Evolutionary conservation across 2,329 filamentous ascomycete genomes (phyloP).

Genomic region (Spiromastix sp.): DNA sequence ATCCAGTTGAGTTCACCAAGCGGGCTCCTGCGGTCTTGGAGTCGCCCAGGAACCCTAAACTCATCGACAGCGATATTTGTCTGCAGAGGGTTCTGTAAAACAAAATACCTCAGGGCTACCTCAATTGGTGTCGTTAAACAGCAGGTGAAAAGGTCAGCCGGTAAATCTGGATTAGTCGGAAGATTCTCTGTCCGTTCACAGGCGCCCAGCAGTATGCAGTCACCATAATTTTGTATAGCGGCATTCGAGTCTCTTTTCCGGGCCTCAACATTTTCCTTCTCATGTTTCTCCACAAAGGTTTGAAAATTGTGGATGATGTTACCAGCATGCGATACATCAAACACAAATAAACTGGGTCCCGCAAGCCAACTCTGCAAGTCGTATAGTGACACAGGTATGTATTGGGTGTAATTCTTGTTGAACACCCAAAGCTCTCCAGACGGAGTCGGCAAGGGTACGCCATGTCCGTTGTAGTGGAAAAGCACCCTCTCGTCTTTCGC

Average conservation of each 20-base stretch:
- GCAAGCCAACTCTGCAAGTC: slow-evolving; percentile 94
- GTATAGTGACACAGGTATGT: slow-evolving; percentile 92
- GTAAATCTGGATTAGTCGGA: slow-evolving; percentile 85
- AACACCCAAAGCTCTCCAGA: slow-evolving; percentile 99
- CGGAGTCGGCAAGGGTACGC: slow-evolving; percentile 86
- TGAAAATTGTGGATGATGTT: slow-evolving; percentile 95
- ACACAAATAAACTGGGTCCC: slow-evolving; percentile 91
- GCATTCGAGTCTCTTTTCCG: slow-evolving; percentile 64
- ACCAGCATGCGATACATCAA: slow-evolving; percentile 93
- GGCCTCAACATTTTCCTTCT: slow-evolving; percentile 72
- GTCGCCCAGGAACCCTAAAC: slow-evolving; percentile 77
- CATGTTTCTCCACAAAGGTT: slow-evolving; percentile 88
- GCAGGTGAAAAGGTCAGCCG: slow-evolving; percentile 89
- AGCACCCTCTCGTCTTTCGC: slow-evolving; percentile 92
- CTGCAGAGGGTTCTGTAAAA: slow-evolving; percentile 74
- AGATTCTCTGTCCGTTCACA: slow-evolving; percentile 86
- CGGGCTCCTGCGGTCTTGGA: slow-evolving; percentile 87
- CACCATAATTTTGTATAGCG: slow-evolving; percentile 55
- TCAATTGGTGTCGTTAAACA: slow-evolving; percentile 96
- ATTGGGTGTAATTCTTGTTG: slow-evolving; percentile 97
- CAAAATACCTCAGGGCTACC: slow-evolving; percentile 93
- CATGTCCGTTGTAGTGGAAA: slow-evolving; percentile 98
- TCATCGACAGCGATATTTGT: slow-evolving; percentile 64
- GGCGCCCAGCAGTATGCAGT: slow-evolving; percentile 86
- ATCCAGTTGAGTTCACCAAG: slow-evolving; percentile 98